These are phyloP conservation scores for Vinca major DNA, from an alignment of 305 asterid genomes.

Conservation along the genomic window DNA sequence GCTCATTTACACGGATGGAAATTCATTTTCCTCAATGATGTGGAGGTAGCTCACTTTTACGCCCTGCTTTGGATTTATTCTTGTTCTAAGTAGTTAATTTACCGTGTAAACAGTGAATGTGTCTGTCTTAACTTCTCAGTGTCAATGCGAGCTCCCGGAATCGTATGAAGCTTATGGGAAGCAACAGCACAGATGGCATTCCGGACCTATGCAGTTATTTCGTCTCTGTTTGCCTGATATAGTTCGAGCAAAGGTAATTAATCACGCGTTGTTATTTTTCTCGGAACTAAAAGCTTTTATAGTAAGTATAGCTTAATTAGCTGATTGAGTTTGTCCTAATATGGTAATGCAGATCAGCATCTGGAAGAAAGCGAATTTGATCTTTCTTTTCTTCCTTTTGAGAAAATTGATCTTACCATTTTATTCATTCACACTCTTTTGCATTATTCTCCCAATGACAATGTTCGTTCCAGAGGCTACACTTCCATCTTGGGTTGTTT, in stretches of 20 bases:
- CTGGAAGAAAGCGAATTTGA: constrained; percentile 77
- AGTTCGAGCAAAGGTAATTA: constrained; percentile 53
- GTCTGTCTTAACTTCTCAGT: constrained; percentile 30
- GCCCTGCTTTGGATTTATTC: not conserved
- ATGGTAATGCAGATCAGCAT: constrained; percentile 57
- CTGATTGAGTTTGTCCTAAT: constrained; percentile 13
- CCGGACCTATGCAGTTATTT: constrained; percentile 91
- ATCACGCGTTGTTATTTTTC: not conserved
- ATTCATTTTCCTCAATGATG: constrained; percentile 77
- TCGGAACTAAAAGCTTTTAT: not conserved
- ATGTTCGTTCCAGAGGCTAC: constrained; percentile 91
- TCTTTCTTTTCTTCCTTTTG: constrained; percentile 70
- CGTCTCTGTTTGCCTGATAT: constrained; percentile 76
- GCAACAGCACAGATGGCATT: constrained; percentile 96
- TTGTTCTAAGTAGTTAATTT: not conserved
- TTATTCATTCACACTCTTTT: constrained; percentile 80
- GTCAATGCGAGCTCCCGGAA: constrained; percentile 87
- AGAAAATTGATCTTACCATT: constrained; percentile 80
- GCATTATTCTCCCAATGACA: constrained; percentile 87
- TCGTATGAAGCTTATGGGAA: constrained; percentile 86
- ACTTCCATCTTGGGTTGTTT: constrained; percentile 82
- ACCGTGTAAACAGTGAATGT: constrained; percentile 4
- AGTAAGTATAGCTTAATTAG: not conserved
- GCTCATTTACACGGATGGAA: constrained; percentile 98
- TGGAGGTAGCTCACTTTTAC: constrained; percentile 45